Base-by-base conservation (phyloP, 75 land plant genomes). In the Pinus tabuliformis region DNA sequence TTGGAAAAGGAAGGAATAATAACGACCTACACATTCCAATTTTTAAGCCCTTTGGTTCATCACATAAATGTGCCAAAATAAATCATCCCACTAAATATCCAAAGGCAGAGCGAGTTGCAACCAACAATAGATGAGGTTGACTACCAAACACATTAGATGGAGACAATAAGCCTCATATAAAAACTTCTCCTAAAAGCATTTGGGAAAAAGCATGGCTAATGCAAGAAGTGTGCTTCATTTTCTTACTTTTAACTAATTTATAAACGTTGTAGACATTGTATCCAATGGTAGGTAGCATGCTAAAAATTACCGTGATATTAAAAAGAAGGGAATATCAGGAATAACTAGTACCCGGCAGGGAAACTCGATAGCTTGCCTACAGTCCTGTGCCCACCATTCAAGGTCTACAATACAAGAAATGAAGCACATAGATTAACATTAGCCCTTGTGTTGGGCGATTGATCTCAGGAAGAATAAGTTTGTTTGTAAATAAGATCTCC, bases 11-110 rank as follows among this genome's bases (percentile, higher is more conserved):
- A 56, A 94, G 95, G 85, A 81, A 86, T 58, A 90, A 28, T 12
- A 94, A 81, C 13, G 97, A 79, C 97, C 91, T 85, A 86, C 93
- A 97, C 99, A 97, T 97, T 58, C 90, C 89, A 74, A 98, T 97
- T 85, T 97, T 97, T 81, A 97, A 83, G 57, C 99, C 99, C 81
- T 97, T 97, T 49, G 99, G 99, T 84, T 97, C 99, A 82, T 97
- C 99, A 86, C 99, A 97, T 33, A 95, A 77, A 68, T 97, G 99
- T 68, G 99, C 91, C 36, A 97, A 82, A 79, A 97, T 95, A 88
- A 93, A 80, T 62, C 96, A 82, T 56, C 94, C 99, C 93, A 97
- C 99, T 24, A 97, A 81, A 76, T 81, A 95, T 28, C 98, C 99
- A 83, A 97, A 97, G 52, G 98, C 99, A 86, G 95, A 93, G 3